phyloP scores from a whole-genome alignment of 2,329 filamentous ascomycete species.

The Diaporthe batatas region DNA sequence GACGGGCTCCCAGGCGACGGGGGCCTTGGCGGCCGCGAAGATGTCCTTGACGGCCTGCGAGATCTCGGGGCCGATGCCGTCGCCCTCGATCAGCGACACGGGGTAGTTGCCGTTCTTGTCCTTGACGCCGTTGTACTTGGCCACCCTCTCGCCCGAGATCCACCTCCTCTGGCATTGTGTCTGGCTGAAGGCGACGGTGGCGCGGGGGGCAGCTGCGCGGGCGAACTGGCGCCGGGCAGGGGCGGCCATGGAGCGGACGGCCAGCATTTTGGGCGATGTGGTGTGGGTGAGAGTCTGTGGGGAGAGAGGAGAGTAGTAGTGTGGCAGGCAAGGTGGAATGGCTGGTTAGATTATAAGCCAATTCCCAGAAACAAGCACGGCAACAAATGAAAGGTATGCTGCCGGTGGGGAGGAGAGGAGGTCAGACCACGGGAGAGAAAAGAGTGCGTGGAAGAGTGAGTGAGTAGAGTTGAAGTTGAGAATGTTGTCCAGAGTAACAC shows the following conservation, averaged over 20 bases:
- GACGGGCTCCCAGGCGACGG: constrained; percentile 96
- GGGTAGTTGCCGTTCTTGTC: constrained; percentile 94
- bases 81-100: constrained; percentile 97
- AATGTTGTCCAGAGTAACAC: constrained; percentile 20
- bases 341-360: constrained; percentile 1
- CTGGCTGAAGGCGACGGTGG: constrained; percentile 56
- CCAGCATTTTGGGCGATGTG: constrained; percentile 73
- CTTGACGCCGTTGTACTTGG: constrained; percentile 94
- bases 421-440: not conserved
- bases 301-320: not conserved
- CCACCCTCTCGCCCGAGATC: constrained; percentile 80
- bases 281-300: not conserved
- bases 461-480: constrained; percentile 1
- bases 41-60: constrained; percentile 99
- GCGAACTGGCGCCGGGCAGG: constrained; percentile 84
- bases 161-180: constrained; percentile 71
- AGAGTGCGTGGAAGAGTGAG: constrained; percentile 1
- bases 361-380: constrained; percentile 9
- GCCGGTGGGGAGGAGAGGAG: constrained; percentile 14
- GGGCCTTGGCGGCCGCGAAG: constrained; percentile 92
- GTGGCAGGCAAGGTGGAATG: no score
- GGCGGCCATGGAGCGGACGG: constrained; percentile 81
- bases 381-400: constrained; percentile 38
- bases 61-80: constrained; percentile 98
- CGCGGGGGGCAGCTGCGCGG: constrained; percentile 72